These are phyloP conservation scores for Tolypocladium cylindrosporum DNA, from an alignment of 2,329 filamentous ascomycete genomes.

Conservation along the genomic window DNA sequence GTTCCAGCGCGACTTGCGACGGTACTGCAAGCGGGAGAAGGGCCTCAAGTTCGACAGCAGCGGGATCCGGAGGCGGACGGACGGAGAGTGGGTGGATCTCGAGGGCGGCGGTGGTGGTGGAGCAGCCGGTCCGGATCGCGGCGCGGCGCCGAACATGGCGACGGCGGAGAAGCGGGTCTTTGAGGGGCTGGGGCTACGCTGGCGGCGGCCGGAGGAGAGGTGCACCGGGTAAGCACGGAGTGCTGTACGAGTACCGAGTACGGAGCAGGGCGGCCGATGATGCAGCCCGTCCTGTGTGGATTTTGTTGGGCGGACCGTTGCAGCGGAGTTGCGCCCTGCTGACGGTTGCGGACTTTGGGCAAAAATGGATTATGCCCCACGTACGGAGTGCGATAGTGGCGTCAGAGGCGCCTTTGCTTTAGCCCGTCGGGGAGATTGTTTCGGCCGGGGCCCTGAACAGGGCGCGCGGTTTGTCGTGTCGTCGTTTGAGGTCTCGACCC, in stretches of 20 bases:
- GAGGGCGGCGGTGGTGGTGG: constrained; percentile 38
- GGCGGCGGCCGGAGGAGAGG: constrained; percentile 55
- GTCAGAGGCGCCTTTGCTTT: neutral
- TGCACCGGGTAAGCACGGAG: constrained; percentile 45
- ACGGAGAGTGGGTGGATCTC: constrained; percentile 63
- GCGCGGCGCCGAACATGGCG: constrained; percentile 50
- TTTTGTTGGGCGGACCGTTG: neutral
- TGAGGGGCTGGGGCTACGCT: constrained; percentile 60
- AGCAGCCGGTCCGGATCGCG: neutral
- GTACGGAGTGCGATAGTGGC: neutral
- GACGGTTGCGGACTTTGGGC: neutral
- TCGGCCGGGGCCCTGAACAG: neutral
- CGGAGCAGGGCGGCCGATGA: no score
- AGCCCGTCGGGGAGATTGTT: neutral
- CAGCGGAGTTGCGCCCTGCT: neutral
- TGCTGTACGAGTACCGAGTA: no score
- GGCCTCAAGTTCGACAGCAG: constrained; percentile 86
- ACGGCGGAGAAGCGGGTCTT: constrained; percentile 77
- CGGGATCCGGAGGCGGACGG: constrained; percentile 59
- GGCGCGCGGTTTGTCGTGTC: no score
- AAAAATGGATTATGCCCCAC: neutral
- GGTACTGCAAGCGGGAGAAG: constrained; percentile 64
- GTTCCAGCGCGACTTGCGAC: constrained; percentile 75
- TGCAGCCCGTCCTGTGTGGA: neutral
- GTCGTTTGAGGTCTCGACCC: neutral